phyloP scores from a whole-genome alignment of 169 alveolate species.

The Plasmodium billcollinsi region DNA sequence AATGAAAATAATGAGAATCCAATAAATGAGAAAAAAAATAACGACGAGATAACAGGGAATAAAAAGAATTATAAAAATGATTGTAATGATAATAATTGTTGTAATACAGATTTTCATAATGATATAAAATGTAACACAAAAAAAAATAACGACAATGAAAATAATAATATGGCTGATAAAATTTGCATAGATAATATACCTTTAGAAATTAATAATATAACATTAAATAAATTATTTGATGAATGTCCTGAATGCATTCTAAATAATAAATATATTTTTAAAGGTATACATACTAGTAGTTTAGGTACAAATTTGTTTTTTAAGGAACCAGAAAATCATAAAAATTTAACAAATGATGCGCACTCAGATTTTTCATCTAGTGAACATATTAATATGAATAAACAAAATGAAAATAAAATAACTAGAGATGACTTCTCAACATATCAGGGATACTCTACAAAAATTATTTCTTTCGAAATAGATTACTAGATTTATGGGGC shows the following conservation, averaged over 20 bases:
- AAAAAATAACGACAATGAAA: background rate
- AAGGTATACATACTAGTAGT: conserved; percentile 70
- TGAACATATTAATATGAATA: conserved; percentile 16
- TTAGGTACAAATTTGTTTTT: conserved; percentile 71
- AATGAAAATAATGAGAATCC: background rate
- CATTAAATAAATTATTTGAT: conserved; percentile 47
- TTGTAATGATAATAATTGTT: background rate
- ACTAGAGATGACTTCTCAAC: conserved; percentile 57
- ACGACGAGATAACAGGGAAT: background rate
- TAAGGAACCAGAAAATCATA: conserved; percentile 55
- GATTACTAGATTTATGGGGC: conserved; percentile 20
- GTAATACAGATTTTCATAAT: background rate
- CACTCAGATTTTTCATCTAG: conserved; percentile 10
- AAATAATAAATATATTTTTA: conserved; percentile 68
- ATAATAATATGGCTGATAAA: background rate
- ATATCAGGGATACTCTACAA: conserved; percentile 58
- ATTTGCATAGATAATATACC: conserved; percentile 47
- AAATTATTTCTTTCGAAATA: conserved; percentile 68
- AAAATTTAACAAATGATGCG: conserved; percentile 16
- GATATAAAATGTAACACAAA: background rate
- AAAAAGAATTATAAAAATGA: background rate
- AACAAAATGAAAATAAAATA: conserved; percentile 33
- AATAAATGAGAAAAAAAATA: background rate
- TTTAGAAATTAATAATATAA: conserved; percentile 41
- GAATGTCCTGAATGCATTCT: conserved; percentile 62